Conservation (phyloP, 2,329 filamentous ascomycete species). For the Fusarium sacchari region DNA sequence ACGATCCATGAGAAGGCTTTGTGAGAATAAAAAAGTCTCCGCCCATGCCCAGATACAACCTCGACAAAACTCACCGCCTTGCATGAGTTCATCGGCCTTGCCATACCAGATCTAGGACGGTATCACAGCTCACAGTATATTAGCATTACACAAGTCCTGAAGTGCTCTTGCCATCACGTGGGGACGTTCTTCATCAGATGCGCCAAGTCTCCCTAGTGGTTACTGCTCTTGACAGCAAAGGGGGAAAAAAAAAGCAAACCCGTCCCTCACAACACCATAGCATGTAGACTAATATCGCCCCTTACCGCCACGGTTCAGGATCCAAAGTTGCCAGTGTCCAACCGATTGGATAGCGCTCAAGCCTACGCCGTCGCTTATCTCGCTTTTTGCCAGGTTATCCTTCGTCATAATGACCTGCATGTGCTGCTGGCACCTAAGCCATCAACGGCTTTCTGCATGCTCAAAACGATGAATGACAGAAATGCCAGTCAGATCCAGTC, state of each 20-base stretch:
- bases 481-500: neutral
- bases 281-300: conserved; percentile 33
- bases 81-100: conserved; percentile 31
- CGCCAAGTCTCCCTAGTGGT: conserved; percentile 30
- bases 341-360: conserved; percentile 39
- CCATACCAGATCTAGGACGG: conserved; percentile 29
- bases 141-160: conserved; percentile 9
- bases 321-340: conserved; percentile 40
- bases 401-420: conserved; percentile 40
- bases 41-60: conserved; percentile 7
- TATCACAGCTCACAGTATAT: conserved; percentile 6
- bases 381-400: conserved; percentile 29
- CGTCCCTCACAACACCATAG: conserved; percentile 24
- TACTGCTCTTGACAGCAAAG: conserved; percentile 31
- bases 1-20: conserved; percentile 32
- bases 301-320: conserved; percentile 31
- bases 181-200: conserved; percentile 33
- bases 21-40: conserved; percentile 32
- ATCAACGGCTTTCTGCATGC: conserved; percentile 30
- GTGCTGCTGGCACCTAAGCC: conserved; percentile 24
- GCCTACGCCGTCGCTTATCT: conserved; percentile 42
- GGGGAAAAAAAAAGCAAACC: conserved; percentile 34
- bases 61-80: conserved; percentile 29
- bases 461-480: conserved; percentile 1
- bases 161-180: conserved; percentile 20